These are phyloP conservation scores for Glaciozyma martinii DNA, from an alignment of 768 basidiomycete genomes.

Conservation along the genomic window DNA sequence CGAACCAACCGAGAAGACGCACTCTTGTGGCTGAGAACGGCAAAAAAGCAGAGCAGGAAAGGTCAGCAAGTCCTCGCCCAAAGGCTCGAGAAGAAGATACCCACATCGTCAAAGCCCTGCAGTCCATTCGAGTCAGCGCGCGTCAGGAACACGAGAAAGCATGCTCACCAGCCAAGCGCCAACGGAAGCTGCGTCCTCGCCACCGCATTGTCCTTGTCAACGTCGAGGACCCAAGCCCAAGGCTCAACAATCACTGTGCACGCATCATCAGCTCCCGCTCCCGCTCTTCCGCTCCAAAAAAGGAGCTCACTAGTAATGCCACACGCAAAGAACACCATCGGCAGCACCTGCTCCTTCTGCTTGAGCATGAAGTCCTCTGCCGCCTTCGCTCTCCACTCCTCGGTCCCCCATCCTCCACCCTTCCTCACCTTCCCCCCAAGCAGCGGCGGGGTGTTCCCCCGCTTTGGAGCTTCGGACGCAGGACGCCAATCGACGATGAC, in stretches of 20 bases:
- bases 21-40: constrained; percentile 22
- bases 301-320: constrained; percentile 13
- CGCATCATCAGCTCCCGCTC: not conserved
- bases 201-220: constrained; percentile 16
- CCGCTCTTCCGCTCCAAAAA: no score
- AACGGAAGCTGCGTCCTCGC: constrained; percentile 72
- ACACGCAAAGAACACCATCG: constrained; percentile 22
- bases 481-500: constrained; percentile 30
- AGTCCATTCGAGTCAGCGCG: constrained; percentile 2
- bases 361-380: constrained; percentile 14
- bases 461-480: no score
- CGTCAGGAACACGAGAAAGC: constrained; percentile 43
- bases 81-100: not conserved
- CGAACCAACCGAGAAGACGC: not conserved
- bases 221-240: not conserved
- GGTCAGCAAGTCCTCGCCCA: not conserved
- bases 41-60: not conserved
- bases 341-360: constrained; percentile 15
- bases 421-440: not conserved
- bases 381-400: constrained; percentile 28
- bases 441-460: not conserved
- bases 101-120: not conserved
- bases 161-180: constrained; percentile 86
- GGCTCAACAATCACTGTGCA: not conserved
- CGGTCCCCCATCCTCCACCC: constrained; percentile 8